Evolutionary conservation across 495 filamentous ascomycete species (phyloP), one percentile per base, ranked within the genome.

Genomic region (Patellaria atrata): DNA sequence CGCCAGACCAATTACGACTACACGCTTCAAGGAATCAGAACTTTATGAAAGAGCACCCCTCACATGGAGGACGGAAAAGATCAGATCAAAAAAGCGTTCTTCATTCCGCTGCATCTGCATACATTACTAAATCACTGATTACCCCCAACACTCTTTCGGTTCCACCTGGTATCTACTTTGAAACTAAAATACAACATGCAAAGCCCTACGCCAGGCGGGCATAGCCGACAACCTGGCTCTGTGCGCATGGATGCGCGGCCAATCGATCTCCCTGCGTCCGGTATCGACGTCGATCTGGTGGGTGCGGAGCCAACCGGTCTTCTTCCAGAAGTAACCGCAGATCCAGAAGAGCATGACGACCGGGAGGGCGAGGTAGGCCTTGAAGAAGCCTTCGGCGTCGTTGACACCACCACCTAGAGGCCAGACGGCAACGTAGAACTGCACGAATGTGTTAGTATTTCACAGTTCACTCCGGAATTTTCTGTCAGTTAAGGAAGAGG

Each of bases 241-340:
- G 24, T 61, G 54, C 19, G 48, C 60, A 38, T 72, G 60, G 51
- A 73, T 67, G 22, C 56, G 53, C 3, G 69, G 63, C 65, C 67
- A 72, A 39, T 68, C 59, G 14, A 72, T 42, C 52, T 70, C 67
- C 12, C 75, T 61, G 23, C 73, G 62, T 43, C 70, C 73, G 4
- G 64, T 65, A 48, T 77, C 72, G 33, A 80, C 59, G 41, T 79
- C 75, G 35, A 80, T 76, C 43, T 77, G 52, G 27, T 53, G 30
- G 16, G 56, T 60, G 16, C 54, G 51, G 22, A 71, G 55, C 67
- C 68, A 76, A 17, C 63, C 67, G 22, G 55, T 53, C 37, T 70
- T 62, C 59, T 77, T 78, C 74, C 73, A 78, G 23, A 59, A 12
- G 45, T 60, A 76, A 17, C 70, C 73, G 33, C 48, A 44, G 39